These are phyloP conservation scores for Spencermartinsiella europaea DNA, from an alignment of 805 yeast genomes.

Conservation along the genomic window DNA sequence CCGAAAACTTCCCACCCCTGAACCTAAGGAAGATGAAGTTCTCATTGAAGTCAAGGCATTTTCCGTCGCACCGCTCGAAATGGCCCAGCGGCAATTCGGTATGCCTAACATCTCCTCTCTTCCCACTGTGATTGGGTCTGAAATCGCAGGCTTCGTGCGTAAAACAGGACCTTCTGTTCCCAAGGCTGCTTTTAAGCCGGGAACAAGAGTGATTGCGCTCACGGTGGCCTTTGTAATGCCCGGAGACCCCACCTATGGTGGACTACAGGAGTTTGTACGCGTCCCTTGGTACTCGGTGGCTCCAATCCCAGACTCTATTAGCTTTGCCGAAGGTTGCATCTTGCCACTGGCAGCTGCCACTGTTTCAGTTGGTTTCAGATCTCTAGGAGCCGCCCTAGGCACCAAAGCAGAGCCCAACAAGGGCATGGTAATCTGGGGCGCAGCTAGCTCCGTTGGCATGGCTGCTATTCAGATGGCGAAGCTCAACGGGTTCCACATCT, in stretches of 20 bases:
- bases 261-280: slow-evolving; percentile 28
- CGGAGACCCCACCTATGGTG: slow-evolving; percentile 35
- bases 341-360: slow-evolving; percentile 53
- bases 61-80: slow-evolving; percentile 67
- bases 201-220: slow-evolving; percentile 53
- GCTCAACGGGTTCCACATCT: slow-evolving; percentile 41
- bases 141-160: slow-evolving; percentile 53
- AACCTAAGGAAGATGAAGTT: slow-evolving; percentile 36
- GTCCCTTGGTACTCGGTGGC: slow-evolving; percentile 21
- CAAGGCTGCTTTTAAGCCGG: slow-evolving; percentile 36
- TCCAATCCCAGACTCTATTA: slow-evolving; percentile 35
- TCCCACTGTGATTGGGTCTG: slow-evolving; percentile 48
- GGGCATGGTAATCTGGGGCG: slow-evolving; percentile 34
- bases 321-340: slow-evolving; percentile 63
- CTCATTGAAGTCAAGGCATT: slow-evolving; percentile 48
- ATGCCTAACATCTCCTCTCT: slow-evolving; percentile 39
- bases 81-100: slow-evolving; percentile 48
- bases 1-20: slow-evolving; percentile 30
- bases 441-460: slow-evolving; percentile 61
- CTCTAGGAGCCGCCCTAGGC: slow-evolving; percentile 31
- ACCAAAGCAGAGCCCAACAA: slow-evolving; percentile 18
- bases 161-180: slow-evolving; percentile 45
- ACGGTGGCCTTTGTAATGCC: slow-evolving; percentile 58
- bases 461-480: slow-evolving; percentile 57
- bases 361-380: slow-evolving; percentile 37